Conservation (phyloP, 345 rosid species). For the Sonneratia caseolaris region DNA sequence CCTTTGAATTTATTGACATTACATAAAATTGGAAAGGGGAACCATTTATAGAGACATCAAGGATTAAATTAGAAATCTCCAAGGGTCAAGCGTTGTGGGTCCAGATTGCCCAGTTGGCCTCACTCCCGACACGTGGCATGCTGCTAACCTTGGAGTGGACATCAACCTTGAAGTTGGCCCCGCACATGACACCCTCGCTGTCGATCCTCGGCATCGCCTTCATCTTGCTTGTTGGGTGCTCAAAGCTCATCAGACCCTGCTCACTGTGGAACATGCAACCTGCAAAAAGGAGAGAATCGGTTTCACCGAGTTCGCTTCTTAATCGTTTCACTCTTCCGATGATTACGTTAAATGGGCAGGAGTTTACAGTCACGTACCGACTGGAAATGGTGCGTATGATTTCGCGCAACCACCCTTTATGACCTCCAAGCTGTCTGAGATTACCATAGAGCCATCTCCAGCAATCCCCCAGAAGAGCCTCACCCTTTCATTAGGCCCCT, state of each 20-base stretch:
- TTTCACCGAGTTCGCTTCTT: too few species aligned
- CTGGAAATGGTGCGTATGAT: conserved; percentile 63
- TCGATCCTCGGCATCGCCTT: conserved; percentile 66
- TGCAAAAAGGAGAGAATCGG: too few species aligned
- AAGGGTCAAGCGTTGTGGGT: not conserved
- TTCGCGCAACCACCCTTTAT: conserved; percentile 56
- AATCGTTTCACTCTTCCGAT: not conserved
- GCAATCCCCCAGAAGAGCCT: conserved; percentile 57
- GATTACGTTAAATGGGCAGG: not conserved
- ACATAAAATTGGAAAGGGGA: too few species aligned
- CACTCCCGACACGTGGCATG: conserved; percentile 67
- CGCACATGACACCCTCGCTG: conserved; percentile 64
- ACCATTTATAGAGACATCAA: too few species aligned
- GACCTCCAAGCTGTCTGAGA: conserved; percentile 41
- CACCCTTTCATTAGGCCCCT: conserved; percentile 46
- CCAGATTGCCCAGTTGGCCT: conserved; percentile 39
- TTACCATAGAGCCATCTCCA: conserved; percentile 46
- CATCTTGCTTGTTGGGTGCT: conserved; percentile 43
- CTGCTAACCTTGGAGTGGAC: conserved; percentile 23
- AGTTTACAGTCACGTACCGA: conserved; percentile 13
- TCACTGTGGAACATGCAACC: conserved; percentile 67
- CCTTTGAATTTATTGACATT: too few species aligned
- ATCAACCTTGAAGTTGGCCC: conserved; percentile 64
- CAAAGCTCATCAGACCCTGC: conserved; percentile 53
- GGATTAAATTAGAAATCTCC: too few species aligned